Base-by-base conservation (phyloP, 2,329 filamentous ascomycete genomes). In the Ophiostoma triangulosporum region DNA sequence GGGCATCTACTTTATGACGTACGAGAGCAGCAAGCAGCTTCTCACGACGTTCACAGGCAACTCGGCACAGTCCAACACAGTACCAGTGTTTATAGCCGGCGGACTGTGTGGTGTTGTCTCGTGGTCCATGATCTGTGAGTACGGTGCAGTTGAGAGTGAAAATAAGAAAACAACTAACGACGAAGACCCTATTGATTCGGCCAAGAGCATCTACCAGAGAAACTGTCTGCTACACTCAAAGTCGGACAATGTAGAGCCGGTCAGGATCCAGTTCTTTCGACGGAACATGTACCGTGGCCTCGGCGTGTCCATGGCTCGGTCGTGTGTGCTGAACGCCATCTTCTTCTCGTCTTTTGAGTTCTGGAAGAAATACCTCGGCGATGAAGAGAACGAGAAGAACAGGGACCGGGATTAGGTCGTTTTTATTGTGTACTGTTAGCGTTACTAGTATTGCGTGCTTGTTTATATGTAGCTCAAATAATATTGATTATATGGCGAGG, bases 291-390 rank as follows among this genome's bases (percentile, higher is more conserved):
- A 93, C 68, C 81, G 86, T 61, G 88, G 87, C 29, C 74, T 94
- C 3, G 86, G 83, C 22, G 87, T 93, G 26, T 90, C 86, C 35
- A 90, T 93, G 81, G 77, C 80, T 59, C 81, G 88, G 54, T 90
- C 86, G 12, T 89, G 85, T 62, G 74, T 88, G 51, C 82, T 93
- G 60, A 94, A 94, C 65, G 86, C 87, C 60, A 86, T 94, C 62
- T 94, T 94, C 74, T 94, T 94, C 70, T 89, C 86, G 43, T 84
- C 83, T 36, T 94, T 93, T 65, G 88, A 94, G 69, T 83, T 88
- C 62, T 77, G 87, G 62, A 93, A 93, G 70, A 83, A 82, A 65
- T 48, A 48, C 11, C 29, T 48, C n/a, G 46, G 46, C 46, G 46
- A 48, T 2, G 46, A 33, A 8, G 27, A 20, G 2, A 32, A 48